Conservation (phyloP, 73 alveolate species). For the Durusdinium trenchii region DNA sequence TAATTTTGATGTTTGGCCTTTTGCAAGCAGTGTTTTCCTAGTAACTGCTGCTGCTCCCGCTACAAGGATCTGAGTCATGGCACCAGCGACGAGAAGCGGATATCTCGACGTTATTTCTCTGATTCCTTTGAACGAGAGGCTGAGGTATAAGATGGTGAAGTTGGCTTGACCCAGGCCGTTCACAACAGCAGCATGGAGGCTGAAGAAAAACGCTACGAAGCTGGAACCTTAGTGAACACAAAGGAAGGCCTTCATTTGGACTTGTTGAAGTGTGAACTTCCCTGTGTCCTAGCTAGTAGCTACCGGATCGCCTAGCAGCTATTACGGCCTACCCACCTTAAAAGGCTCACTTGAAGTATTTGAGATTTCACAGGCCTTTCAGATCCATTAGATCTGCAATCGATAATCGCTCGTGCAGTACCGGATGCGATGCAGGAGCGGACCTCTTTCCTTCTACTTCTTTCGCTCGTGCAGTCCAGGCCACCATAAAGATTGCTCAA, state of each 20-base stretch:
- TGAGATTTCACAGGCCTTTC: too few relatives aligned
- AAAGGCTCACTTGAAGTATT: too few relatives aligned
- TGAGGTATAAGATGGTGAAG: background rate
- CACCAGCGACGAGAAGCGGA: conserved; percentile 53
- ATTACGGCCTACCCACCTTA: too few relatives aligned
- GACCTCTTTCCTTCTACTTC: background rate
- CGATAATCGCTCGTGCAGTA: too few relatives aligned
- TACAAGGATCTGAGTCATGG: conserved; percentile 59
- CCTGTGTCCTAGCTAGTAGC: background rate
- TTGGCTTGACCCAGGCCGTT: conserved; percentile 18
- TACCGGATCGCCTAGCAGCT: too few relatives aligned
- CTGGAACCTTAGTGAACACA: background rate
- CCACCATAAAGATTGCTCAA: conserved; percentile 65
- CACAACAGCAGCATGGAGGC: conserved; percentile 54
- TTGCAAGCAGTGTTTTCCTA: background rate
- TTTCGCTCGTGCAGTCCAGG: background rate
- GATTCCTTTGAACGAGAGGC: background rate
- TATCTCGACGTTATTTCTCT: background rate
- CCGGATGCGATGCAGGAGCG: too few relatives aligned
- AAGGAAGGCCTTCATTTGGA: background rate
- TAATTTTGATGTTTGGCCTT: background rate
- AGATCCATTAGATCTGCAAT: too few relatives aligned
- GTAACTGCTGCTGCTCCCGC: too few relatives aligned
- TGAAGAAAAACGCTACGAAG: conserved; percentile 60
- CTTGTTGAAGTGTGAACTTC: background rate